These are phyloP conservation scores for Cucurbita moschata DNA, from an alignment of 306 rosid genomes.

Conservation along the genomic window DNA sequence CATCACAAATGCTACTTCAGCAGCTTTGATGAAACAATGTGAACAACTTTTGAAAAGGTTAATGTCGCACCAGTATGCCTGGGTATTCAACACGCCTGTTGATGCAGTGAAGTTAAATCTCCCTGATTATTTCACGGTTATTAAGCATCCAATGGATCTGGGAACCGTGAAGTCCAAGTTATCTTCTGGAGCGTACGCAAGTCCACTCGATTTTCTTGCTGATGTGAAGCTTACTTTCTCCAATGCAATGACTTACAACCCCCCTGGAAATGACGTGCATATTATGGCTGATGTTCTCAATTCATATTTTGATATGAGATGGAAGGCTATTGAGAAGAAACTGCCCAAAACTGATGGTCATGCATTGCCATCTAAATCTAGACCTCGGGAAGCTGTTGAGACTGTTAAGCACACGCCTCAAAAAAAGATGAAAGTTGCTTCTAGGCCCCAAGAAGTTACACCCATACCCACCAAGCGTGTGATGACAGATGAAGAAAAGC, in stretches of 20 bases:
- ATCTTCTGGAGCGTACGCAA: slow-evolving; percentile 32
- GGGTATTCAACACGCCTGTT: slow-evolving; percentile 68
- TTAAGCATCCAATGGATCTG: slow-evolving; percentile 77
- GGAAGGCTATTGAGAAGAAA: slow-evolving; percentile 69
- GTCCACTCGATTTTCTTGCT: slow-evolving; percentile 39
- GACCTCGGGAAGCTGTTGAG: slow-evolving; percentile 19
- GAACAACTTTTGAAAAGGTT: slow-evolving; percentile 44
- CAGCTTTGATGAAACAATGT: slow-evolving; percentile 58
- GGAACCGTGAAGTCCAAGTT: slow-evolving; percentile 55
- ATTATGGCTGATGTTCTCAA: slow-evolving; percentile 53
- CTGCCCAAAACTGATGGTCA: slow-evolving; percentile 28
- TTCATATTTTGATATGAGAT: slow-evolving; percentile 59
- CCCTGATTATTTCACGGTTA: slow-evolving; percentile 56
- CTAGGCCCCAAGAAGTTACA: slow-evolving; percentile 31
- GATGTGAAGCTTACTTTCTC: slow-evolving; percentile 61
- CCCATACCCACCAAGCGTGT: slow-evolving; percentile 32
- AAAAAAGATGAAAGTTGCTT: slow-evolving; percentile 45
- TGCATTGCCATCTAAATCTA: slow-evolving; percentile 23
- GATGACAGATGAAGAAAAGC: slow-evolving; percentile 55
- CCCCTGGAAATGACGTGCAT: slow-evolving; percentile 56
- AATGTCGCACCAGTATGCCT: slow-evolving; percentile 44
- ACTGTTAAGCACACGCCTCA: slow-evolving; percentile 30
- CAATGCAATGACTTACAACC: slow-evolving; percentile 80
- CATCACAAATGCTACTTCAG: slow-evolving; percentile 23
- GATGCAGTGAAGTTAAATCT: slow-evolving; percentile 62